Conservation (phyloP, 1,284 basidiomycete genomes). For the Cutaneotrichosporon cutaneum region DNA sequence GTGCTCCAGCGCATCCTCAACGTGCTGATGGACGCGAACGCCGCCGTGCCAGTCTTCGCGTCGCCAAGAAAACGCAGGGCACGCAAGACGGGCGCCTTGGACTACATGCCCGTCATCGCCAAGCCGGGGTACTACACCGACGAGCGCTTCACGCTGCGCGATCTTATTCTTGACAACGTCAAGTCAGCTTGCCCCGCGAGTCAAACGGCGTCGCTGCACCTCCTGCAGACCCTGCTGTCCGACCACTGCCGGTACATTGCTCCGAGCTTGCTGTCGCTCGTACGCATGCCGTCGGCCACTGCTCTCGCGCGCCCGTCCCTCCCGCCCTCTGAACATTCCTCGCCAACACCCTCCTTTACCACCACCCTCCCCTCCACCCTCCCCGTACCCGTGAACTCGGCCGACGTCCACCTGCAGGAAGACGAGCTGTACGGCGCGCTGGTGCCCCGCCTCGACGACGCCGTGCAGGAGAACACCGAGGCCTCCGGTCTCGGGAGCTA, state of each 20-base stretch:
- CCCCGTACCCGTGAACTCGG: slow-evolving; percentile 26
- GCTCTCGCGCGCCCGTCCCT: slow-evolving; percentile 28
- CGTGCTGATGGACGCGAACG: slow-evolving; percentile 39
- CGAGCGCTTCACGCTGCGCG: slow-evolving; percentile 80
- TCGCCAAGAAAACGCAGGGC: slow-evolving; percentile 17
- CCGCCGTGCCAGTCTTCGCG: slow-evolving; percentile 17
- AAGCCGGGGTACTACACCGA: slow-evolving; percentile 68
- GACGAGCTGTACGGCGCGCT: slow-evolving; percentile 72
- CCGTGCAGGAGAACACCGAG: slow-evolving; percentile 69
- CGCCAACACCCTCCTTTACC: not conserved
- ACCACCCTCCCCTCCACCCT: slow-evolving; percentile 7
- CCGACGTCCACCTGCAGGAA: slow-evolving; percentile 39
- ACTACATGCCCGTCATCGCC: slow-evolving; percentile 28
- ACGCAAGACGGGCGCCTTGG: slow-evolving; percentile 34
- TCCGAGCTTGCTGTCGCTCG: slow-evolving; percentile 66
- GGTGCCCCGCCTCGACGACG: slow-evolving; percentile 73
- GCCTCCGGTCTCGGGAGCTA: slow-evolving; percentile 66
- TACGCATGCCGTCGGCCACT: slow-evolving; percentile 64
- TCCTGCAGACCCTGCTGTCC: slow-evolving; percentile 71
- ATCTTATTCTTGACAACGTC: slow-evolving; percentile 76
- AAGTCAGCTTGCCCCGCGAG: slow-evolving; percentile 65
- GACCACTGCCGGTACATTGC: slow-evolving; percentile 68
- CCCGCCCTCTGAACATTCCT: slow-evolving; percentile 13
- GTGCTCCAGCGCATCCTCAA: slow-evolving; percentile 35
- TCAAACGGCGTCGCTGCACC: slow-evolving; percentile 70